Evolutionary conservation across 345 rosid genomes (phyloP).

Genomic region (Syzygium grande): DNA sequence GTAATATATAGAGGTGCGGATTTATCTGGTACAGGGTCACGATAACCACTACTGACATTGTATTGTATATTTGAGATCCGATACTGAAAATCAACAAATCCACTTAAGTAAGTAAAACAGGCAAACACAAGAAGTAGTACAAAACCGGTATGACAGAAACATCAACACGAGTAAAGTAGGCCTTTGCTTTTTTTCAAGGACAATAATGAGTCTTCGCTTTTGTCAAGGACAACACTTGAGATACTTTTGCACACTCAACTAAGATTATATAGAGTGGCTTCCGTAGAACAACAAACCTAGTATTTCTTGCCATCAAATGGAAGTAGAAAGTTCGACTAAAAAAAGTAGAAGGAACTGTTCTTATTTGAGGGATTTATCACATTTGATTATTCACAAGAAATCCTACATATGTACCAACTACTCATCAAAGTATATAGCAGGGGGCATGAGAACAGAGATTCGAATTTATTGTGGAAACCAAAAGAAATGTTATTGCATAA

Average conservation of each 20-base stretch:
- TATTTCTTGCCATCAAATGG: background rate
- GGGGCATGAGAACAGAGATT: background rate
- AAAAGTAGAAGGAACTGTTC: background rate
- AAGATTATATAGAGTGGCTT: background rate
- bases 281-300: background rate
- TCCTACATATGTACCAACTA: background rate
- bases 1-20: slow-evolving; percentile 80
- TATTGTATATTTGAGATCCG: slow-evolving; percentile 68
- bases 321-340: background rate
- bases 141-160: background rate
- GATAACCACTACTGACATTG: slow-evolving; percentile 51
- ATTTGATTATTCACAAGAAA: background rate
- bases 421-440: background rate
- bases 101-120: background rate
- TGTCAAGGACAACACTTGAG: background rate
- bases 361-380: background rate
- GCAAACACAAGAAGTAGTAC: background rate
- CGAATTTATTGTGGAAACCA: background rate
- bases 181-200: background rate
- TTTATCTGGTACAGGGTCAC: slow-evolving; percentile 48
- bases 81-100: slow-evolving; percentile 31
- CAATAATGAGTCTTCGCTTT: background rate
- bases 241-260: background rate
- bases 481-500: background rate
- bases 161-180: background rate